Evolutionary conservation across 140 eudicot species (phyloP).

Genomic region (Cichorium intybus): DNA sequence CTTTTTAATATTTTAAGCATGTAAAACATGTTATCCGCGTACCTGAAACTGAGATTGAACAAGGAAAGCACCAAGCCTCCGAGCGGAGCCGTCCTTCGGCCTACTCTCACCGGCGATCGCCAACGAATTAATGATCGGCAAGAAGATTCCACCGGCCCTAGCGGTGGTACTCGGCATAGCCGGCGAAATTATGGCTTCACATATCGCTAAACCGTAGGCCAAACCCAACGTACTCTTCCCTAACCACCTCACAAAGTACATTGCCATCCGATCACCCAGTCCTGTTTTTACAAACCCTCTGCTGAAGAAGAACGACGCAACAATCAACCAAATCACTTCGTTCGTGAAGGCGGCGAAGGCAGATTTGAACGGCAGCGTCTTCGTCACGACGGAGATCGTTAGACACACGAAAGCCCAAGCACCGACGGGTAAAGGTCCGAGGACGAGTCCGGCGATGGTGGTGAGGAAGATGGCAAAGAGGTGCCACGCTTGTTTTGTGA

Average conservation of each 20-base stretch:
- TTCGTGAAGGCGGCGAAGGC: constrained; percentile 84
- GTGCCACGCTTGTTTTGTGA: constrained; percentile 65
- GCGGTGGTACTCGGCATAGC: constrained; percentile 95
- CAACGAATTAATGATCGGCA: constrained; percentile 82
- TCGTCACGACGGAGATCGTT: constrained; percentile 55
- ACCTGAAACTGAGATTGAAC: constrained; percentile 86
- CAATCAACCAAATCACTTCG: constrained; percentile 89
- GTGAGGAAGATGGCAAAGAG: constrained; percentile 70
- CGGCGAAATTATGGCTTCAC: constrained; percentile 64
- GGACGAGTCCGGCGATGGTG: constrained; percentile 69
- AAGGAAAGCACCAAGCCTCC: constrained; percentile 79
- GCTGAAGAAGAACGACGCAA: constrained; percentile 67
- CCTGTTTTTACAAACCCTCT: constrained; percentile 86
- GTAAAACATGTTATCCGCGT: neutral
- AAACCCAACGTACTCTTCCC: constrained; percentile 84
- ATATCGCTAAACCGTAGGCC: constrained; percentile 67
- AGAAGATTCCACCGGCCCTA: constrained; percentile 83
- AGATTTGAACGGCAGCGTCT: constrained; percentile 58
- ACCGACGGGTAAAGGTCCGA: constrained; percentile 75
- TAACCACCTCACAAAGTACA: constrained; percentile 68
- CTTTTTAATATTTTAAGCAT: neutral
- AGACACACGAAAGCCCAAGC: constrained; percentile 77
- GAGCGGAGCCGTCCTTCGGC: constrained; percentile 59
- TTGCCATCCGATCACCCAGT: constrained; percentile 80
- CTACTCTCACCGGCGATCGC: constrained; percentile 57